Evolutionary conservation across 2,329 filamentous ascomycete genomes (phyloP).

Genomic region (Hymenoscyphus infarciens): DNA sequence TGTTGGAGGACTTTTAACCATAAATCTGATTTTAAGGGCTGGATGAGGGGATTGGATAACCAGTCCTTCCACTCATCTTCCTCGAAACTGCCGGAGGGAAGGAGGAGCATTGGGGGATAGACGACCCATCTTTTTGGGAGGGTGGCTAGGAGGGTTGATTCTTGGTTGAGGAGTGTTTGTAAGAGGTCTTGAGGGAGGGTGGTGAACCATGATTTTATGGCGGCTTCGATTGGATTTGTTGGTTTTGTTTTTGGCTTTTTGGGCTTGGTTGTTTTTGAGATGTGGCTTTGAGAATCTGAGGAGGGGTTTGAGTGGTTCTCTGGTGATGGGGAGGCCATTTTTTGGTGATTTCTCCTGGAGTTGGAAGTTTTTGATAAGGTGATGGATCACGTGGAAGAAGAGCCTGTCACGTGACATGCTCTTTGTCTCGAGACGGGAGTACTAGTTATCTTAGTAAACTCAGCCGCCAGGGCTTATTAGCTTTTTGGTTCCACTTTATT

Average conservation of each 20-base stretch:
- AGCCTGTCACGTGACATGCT: too few relatives aligned
- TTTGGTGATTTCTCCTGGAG: too few relatives aligned
- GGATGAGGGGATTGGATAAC: slow-evolving; percentile 5
- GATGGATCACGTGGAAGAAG: too few relatives aligned
- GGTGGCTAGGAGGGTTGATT: slow-evolving; percentile 18
- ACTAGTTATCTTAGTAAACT: too few relatives aligned
- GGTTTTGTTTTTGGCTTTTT: slow-evolving; percentile 33
- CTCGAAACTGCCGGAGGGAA: slow-evolving; percentile 59
- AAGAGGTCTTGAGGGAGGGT: slow-evolving; percentile 24
- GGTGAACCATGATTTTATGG: slow-evolving; percentile 38
- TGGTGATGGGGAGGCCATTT: too few relatives aligned
- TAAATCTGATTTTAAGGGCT: slow-evolving; percentile 33
- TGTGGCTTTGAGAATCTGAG: too few relatives aligned
- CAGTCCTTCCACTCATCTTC: slow-evolving; percentile 24
- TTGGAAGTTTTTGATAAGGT: too few relatives aligned
- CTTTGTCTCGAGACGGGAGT: too few relatives aligned
- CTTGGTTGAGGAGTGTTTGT: slow-evolving; percentile 18
- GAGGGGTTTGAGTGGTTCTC: too few relatives aligned
- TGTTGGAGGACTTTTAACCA: too few relatives aligned
- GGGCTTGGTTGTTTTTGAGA: slow-evolving; percentile 8
- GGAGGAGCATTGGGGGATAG: slow-evolving; percentile 58
- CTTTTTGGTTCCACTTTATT: too few relatives aligned
- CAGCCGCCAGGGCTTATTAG: too few relatives aligned
- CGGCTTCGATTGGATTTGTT: slow-evolving; percentile 38
- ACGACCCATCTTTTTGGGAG: slow-evolving; percentile 55